phyloP scores from a whole-genome alignment of 345 rosid species.

The Cardiospermum halicacabum region DNA sequence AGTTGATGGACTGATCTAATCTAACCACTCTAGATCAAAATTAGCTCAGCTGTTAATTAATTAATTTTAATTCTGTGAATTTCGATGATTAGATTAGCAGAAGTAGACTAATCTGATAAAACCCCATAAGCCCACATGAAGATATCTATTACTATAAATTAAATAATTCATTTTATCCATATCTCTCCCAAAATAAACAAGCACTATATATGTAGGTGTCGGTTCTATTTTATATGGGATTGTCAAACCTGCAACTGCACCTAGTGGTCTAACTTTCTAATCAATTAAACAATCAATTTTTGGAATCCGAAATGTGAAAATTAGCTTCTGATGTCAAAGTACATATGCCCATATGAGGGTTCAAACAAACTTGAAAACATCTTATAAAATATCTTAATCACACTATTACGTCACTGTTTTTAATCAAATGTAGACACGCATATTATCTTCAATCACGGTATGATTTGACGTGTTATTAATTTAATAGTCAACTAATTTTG shows the following conservation, averaged over 20 bases:
- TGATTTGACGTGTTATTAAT: not conserved
- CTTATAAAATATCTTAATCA: not conserved
- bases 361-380: not conserved
- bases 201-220: no score
- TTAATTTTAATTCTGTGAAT: no score
- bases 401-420: no score
- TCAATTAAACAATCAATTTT: not conserved
- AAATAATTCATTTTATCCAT: no score
- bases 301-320: not conserved
- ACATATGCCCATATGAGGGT: not conserved
- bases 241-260: not conserved
- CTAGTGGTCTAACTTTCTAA: not conserved
- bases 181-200: no score
- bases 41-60: not conserved
- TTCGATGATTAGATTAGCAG: no score
- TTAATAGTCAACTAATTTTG: no score
- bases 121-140: no score
- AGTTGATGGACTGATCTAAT: not conserved
- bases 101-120: no score
- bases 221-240: not conserved
- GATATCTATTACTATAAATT: no score
- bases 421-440: no score
- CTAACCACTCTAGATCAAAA: not conserved
- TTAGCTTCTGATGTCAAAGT: not conserved
- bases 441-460: not conserved